Evolutionary conservation across 1,139 yeast species (phyloP).

Genomic region (Lodderomyces beijingensis): DNA sequence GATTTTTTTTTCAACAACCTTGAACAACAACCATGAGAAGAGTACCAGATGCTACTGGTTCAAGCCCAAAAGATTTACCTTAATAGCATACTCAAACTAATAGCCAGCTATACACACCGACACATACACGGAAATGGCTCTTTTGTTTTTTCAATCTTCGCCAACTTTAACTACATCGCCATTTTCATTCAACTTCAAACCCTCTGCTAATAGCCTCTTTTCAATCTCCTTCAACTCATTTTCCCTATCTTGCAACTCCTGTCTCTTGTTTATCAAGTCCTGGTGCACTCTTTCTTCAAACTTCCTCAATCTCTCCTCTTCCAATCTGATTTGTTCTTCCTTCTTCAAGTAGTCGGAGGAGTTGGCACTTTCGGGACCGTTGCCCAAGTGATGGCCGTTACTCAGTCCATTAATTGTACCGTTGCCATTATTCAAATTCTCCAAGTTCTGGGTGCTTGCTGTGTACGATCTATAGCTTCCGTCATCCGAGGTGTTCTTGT

Average conservation of each 20-base stretch:
- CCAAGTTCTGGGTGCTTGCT: slow-evolving; percentile 3
- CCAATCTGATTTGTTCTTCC: slow-evolving; percentile 77
- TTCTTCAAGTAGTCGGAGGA: slow-evolving; percentile 54
- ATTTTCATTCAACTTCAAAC: slow-evolving; percentile 38
- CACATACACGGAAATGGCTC: too few species aligned
- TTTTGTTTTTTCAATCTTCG: slow-evolving; percentile 2
- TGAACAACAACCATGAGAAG: too few species aligned
- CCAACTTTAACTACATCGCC: slow-evolving; percentile 38
- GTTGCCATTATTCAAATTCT: slow-evolving; percentile 4
- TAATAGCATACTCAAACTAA: too few species aligned
- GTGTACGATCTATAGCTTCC: slow-evolving; percentile 7
- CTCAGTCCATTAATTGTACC: slow-evolving; percentile 4
- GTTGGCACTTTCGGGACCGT: slow-evolving; percentile 11
- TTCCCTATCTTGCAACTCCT: slow-evolving; percentile 83
- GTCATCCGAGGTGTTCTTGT: slow-evolving; percentile 8
- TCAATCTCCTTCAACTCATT: slow-evolving; percentile 82
- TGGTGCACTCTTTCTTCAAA: slow-evolving; percentile 87
- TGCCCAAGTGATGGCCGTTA: not conserved
- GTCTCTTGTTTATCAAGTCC: slow-evolving; percentile 78
- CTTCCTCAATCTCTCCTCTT: slow-evolving; percentile 73
- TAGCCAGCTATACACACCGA: too few species aligned
- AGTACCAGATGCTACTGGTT: too few species aligned
- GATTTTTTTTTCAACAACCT: too few species aligned
- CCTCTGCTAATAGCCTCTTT: slow-evolving; percentile 62
- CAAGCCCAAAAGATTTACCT: too few species aligned